These are phyloP conservation scores for Exobasidium cylindrosporum DNA, from an alignment of 1,284 basidiomycete genomes.

Conservation along the genomic window DNA sequence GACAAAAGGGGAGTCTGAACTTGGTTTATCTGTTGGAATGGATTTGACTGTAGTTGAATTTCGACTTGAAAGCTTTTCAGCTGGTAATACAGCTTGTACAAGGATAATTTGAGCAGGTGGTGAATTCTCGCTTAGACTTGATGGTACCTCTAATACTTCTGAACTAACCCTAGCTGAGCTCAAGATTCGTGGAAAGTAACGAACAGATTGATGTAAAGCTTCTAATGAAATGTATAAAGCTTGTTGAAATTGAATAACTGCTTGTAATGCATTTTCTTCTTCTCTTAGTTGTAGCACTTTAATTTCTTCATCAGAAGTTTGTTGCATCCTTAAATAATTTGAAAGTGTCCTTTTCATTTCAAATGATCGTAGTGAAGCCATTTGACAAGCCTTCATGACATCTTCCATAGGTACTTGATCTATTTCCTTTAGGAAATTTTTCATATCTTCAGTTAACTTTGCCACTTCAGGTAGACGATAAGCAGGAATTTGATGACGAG, in stretches of 20 bases:
- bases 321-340: slow-evolving; percentile 16
- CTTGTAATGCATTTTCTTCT: slow-evolving; percentile 52
- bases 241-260: slow-evolving; percentile 59
- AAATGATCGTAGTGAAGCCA: slow-evolving; percentile 52
- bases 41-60: slow-evolving; percentile 11
- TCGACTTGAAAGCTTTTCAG: slow-evolving; percentile 42
- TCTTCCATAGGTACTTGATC: slow-evolving; percentile 58
- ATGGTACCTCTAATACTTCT: slow-evolving; percentile 59
- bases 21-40: slow-evolving; percentile 53
- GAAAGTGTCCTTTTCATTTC: slow-evolving; percentile 35
- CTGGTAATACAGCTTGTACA: slow-evolving; percentile 59
- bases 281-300: slow-evolving; percentile 25
- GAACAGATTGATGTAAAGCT: slow-evolving; percentile 58
- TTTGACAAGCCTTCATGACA: slow-evolving; percentile 57
- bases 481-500: slow-evolving; percentile 61
- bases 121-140: slow-evolving; percentile 50
- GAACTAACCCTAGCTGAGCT: slow-evolving; percentile 58
- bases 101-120: slow-evolving; percentile 56
- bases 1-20: slow-evolving; percentile 59
- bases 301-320: slow-evolving; percentile 5
- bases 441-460: slow-evolving; percentile 56
- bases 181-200: slow-evolving; percentile 58
- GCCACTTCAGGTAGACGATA: slow-evolving; percentile 60
- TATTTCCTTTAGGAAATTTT: slow-evolving; percentile 56
- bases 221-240: slow-evolving; percentile 59